Conservation (phyloP, 2,329 filamentous ascomycete genomes). For the Botrytis sinoallii region DNA sequence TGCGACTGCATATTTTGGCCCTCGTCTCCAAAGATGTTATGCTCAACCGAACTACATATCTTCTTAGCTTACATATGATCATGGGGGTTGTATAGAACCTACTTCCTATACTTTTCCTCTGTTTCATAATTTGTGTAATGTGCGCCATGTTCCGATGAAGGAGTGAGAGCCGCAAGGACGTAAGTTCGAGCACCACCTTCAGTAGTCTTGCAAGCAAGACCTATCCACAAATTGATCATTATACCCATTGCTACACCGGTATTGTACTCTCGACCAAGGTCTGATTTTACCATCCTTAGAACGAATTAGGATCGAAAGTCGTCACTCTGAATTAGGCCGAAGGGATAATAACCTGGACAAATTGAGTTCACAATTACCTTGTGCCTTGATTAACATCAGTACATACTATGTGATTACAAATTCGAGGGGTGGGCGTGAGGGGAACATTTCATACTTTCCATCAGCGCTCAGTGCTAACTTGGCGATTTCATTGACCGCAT, state of each 20-base stretch:
- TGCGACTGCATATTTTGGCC: conserved; percentile 32
- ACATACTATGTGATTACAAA: not conserved
- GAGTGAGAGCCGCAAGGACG: conserved; percentile 33
- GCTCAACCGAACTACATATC: conserved; percentile 22
- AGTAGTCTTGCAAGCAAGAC: conserved; percentile 30
- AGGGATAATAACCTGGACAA: conserved; percentile 26
- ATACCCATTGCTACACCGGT: conserved; percentile 23
- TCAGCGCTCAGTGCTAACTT: conserved; percentile 26
- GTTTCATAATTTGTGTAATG: conserved; percentile 30
- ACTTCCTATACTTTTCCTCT: conserved; percentile 31
- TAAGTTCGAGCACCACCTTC: conserved; percentile 37
- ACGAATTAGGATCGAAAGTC: not conserved
- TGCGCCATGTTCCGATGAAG: conserved; percentile 31
- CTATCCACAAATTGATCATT: conserved; percentile 24
- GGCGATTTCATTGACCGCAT: conserved; percentile 30
- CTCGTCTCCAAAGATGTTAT: conserved; percentile 29
- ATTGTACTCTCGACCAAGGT: conserved; percentile 29
- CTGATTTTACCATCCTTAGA: conserved; percentile 29
- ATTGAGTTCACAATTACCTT: conserved; percentile 31
- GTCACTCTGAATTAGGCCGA: not conserved
- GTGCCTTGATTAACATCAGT: conserved; percentile 20
- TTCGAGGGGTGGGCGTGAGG: not conserved
- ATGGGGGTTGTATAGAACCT: conserved; percentile 17
- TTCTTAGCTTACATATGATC: conserved; percentile 1
- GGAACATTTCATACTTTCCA: conserved; percentile 23